Percentiles rank a stretch among this genome's conserved stretches.
Conservation (phyloP, 805 yeast genomes). For the Grigorovia humatica region DNA sequence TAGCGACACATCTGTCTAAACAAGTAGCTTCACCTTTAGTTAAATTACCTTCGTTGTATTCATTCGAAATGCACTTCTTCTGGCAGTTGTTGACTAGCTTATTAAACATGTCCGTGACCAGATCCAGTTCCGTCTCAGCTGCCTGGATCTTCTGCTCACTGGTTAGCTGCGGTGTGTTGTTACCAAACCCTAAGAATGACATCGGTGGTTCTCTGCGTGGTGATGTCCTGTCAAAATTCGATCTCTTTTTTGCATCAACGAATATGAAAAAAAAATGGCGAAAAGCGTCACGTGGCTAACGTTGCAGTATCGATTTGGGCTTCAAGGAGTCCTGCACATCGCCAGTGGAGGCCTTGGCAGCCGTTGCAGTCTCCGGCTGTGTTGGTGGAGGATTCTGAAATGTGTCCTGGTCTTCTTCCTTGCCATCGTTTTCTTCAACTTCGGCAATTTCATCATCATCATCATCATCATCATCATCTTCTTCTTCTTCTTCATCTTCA, state of each 20-base stretch:
- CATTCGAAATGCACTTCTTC: constrained; percentile 62
- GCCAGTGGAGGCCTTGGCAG: background rate
- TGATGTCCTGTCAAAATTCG: too few species aligned
- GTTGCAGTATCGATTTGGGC: background rate
- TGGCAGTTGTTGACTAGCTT: constrained; percentile 83
- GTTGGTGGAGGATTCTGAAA: background rate
- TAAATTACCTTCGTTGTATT: constrained; percentile 63
- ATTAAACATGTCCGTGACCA: constrained; percentile 98
- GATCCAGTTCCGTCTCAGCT: constrained; percentile 94
- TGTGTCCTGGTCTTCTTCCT: background rate
- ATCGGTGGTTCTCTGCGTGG: constrained; percentile 23
- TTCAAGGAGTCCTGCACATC: background rate
- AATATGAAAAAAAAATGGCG: too few species aligned
- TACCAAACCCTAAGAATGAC: constrained; percentile 71
- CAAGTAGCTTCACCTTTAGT: constrained; percentile 76
- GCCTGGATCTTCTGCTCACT: constrained; percentile 73
- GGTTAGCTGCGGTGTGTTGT: constrained; percentile 59
- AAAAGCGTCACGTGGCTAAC: background rate
- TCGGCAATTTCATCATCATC: constrained; percentile 28
- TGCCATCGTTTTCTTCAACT: constrained; percentile 7
- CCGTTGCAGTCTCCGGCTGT: too few species aligned
- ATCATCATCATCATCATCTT: constrained; percentile 33
- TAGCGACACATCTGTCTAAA: constrained; percentile 91
- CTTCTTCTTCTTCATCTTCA: constrained; percentile 32
- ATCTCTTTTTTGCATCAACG: too few species aligned